These are phyloP conservation scores for Pichia sorboxylosa DNA, from an alignment of 1,139 yeast species.

Conservation along the genomic window DNA sequence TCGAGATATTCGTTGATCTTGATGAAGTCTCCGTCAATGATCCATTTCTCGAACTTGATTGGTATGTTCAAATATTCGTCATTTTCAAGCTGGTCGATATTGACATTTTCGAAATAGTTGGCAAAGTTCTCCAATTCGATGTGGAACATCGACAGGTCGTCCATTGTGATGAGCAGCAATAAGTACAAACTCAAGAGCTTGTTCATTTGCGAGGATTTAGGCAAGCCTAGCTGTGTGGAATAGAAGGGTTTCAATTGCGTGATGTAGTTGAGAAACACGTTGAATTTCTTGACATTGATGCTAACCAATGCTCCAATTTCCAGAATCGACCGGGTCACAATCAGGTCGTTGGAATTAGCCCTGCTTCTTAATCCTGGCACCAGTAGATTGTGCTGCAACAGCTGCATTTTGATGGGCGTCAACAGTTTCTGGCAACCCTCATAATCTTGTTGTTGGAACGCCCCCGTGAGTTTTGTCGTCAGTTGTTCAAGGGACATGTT, in stretches of 20 bases:
- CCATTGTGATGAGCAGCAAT: constrained; percentile 65
- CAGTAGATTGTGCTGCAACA: constrained; percentile 65
- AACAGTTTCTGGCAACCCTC: constrained; percentile 47
- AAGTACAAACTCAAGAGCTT: constrained; percentile 71
- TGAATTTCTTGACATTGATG: constrained; percentile 51
- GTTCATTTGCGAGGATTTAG: constrained; percentile 53
- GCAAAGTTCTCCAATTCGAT: constrained; percentile 71
- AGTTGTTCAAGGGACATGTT: constrained; percentile 35
- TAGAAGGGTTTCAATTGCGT: constrained; percentile 75
- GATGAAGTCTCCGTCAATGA: constrained; percentile 94
- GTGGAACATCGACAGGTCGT: constrained; percentile 79
- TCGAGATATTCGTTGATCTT: constrained; percentile 74
- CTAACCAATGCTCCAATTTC: constrained; percentile 81
- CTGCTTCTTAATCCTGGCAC: constrained; percentile 44
- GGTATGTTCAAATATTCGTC: constrained; percentile 68
- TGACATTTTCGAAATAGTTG: constrained; percentile 35
- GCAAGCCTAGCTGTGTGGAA: constrained; percentile 22
- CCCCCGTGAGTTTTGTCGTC: constrained; percentile 54
- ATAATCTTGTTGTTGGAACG: constrained; percentile 54
- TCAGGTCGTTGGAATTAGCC: constrained; percentile 48
- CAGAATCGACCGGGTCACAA: constrained; percentile 67
- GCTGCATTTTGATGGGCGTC: constrained; percentile 64
- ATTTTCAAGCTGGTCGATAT: constrained; percentile 44
- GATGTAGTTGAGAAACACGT: constrained; percentile 57
- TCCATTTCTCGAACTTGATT: constrained; percentile 78